phyloP scores from a whole-genome alignment of 441 rosid species.

The Bocquillonia castaneifolia region DNA sequence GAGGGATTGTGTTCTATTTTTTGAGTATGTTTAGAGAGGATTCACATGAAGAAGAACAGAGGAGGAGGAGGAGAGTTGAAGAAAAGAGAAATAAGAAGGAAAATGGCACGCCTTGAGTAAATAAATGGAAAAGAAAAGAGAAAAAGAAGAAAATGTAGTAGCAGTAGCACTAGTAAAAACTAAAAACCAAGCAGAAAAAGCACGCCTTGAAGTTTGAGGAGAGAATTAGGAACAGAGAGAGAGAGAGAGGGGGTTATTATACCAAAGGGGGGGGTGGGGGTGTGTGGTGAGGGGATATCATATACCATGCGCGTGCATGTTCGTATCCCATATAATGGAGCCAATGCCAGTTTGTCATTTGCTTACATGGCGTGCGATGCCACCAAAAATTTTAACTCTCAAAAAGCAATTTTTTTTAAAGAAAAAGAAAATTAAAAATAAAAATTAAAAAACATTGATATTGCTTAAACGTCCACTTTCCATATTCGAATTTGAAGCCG shows the following conservation, averaged over 20 bases:
- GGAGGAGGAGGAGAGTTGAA: not conserved
- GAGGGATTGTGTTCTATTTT: not conserved
- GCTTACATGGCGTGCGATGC: constrained; percentile 36
- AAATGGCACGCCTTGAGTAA: constrained; percentile 30
- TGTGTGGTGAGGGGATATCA: not conserved
- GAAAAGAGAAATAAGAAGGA: constrained; percentile 21
- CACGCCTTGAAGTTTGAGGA: constrained; percentile 33
- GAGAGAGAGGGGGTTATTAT: constrained; percentile 17
- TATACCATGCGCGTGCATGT: constrained; percentile 32
- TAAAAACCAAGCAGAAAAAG: constrained; percentile 16
- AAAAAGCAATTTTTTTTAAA: too few species aligned
- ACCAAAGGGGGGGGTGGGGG: constrained; percentile 2
- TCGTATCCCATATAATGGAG: constrained; percentile 14
- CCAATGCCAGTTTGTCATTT: constrained; percentile 34
- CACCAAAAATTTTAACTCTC: not conserved
- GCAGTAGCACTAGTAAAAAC: too few species aligned
- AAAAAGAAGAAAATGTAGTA: not conserved
- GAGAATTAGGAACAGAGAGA: constrained; percentile 21
- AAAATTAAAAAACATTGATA: too few species aligned
- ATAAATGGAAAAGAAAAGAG: not conserved
- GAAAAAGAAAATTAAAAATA: too few species aligned
- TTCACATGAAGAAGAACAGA: not conserved
- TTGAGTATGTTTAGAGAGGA: not conserved
- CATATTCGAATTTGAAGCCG: constrained; percentile 31
- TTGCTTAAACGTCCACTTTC: not conserved